Percentiles rank a stretch among this genome's conserved stretches.
These are phyloP conservation scores for Cymbopogon flexuosus DNA, from an alignment of 202 grass and related monocot species.

Conservation along the genomic window DNA sequence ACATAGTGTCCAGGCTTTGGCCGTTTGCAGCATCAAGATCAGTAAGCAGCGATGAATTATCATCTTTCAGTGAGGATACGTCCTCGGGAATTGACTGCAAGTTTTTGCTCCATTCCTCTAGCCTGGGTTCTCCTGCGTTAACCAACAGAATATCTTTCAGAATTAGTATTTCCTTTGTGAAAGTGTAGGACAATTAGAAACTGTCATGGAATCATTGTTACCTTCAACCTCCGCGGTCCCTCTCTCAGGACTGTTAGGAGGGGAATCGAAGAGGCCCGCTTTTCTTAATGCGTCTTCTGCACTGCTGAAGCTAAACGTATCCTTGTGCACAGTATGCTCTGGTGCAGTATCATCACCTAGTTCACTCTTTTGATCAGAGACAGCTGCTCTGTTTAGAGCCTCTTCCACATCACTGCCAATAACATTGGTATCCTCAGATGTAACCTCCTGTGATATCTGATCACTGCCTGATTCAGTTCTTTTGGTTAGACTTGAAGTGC, in stretches of 20 bases:
- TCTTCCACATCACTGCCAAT: constrained; percentile 33
- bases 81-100: constrained; percentile 31
- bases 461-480: constrained; percentile 37
- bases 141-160: constrained; percentile 5
- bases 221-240: constrained; percentile 14
- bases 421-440: constrained; percentile 8
- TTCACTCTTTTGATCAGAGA: constrained; percentile 42
- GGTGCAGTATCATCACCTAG: background rate
- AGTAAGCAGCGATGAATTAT: constrained; percentile 10
- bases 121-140: constrained; percentile 5
- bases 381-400: constrained; percentile 28
- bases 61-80: constrained; percentile 8
- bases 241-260: constrained; percentile 69
- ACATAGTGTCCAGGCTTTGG: background rate
- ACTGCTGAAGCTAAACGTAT: constrained; percentile 40
- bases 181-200: background rate
- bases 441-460: constrained; percentile 15
- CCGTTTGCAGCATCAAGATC: constrained; percentile 14
- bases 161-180: background rate
- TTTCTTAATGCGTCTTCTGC: constrained; percentile 62
- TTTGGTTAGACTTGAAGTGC: constrained; percentile 1
- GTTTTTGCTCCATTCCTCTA: constrained; percentile 1
- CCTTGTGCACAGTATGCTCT: constrained; percentile 24
- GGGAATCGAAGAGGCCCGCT: constrained; percentile 86
- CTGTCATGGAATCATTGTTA: constrained; percentile 5